Conservation (phyloP, 2,329 filamentous ascomycete genomes). For the Coniochaeta sp. region DNA sequence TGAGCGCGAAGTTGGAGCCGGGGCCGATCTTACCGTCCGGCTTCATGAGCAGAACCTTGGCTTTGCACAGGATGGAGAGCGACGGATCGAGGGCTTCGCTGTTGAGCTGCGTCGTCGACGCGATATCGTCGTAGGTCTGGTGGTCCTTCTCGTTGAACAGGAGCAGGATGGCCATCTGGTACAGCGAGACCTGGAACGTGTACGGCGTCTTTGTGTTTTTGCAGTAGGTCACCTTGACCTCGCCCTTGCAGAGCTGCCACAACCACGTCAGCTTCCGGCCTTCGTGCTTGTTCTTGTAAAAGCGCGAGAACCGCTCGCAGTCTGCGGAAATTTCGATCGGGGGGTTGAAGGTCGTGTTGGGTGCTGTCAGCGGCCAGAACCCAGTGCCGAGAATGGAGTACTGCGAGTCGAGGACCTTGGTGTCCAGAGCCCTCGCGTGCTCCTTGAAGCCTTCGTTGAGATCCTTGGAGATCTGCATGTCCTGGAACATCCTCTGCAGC, state of each 20-base stretch:
- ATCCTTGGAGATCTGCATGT: conserved; percentile 98
- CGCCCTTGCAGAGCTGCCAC: conserved; percentile 97
- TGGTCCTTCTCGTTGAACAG: conserved; percentile 90
- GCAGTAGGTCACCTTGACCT: conserved; percentile 89
- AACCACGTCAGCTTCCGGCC: conserved; percentile 96
- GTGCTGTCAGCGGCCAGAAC: conserved; percentile 90
- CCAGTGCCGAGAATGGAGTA: conserved; percentile 94
- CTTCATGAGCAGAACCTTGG: conserved; percentile 73
- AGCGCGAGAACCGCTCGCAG: conserved; percentile 81
- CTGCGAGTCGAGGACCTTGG: conserved; percentile 73
- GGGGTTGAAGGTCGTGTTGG: conserved; percentile 81
- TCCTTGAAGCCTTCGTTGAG: conserved; percentile 85
- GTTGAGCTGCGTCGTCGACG: conserved; percentile 70
- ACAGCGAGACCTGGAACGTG: conserved; percentile 95
- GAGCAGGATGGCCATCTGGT: conserved; percentile 93
- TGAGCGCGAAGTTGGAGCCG: conserved; percentile 75
- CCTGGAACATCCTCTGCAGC: conserved; percentile 98
- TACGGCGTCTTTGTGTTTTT: conserved; percentile 85
- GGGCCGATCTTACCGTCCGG: conserved; percentile 69
- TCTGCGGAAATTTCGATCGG: conserved; percentile 79
- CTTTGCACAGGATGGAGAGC: conserved; percentile 81
- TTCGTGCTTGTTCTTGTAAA: conserved; percentile 95
- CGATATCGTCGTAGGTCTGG: conserved; percentile 82
- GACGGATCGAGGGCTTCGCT: conserved; percentile 82
- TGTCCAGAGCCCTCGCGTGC: conserved; percentile 57